Percentiles rank a stretch among this genome's conserved stretches.
Evolutionary conservation across 1,284 basidiomycete species (phyloP).

Genomic region (Tilletia walkeri): DNA sequence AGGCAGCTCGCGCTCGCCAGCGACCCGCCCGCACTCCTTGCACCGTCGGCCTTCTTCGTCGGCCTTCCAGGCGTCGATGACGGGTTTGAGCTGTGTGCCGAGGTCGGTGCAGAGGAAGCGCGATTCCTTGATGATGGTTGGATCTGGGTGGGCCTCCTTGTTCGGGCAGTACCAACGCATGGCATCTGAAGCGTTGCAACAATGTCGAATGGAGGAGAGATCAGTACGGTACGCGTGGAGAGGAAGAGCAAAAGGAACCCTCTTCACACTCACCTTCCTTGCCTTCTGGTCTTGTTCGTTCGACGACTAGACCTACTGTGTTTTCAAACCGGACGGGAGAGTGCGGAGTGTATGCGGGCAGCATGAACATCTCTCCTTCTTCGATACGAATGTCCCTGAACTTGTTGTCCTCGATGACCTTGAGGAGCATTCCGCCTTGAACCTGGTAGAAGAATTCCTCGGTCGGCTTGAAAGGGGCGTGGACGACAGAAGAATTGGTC

Average conservation of each 20-base stretch:
- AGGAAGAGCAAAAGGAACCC: neutral
- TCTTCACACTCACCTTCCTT: constrained; percentile 19
- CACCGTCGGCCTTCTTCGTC: constrained; percentile 24
- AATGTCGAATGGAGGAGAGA: neutral
- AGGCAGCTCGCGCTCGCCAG: constrained; percentile 30
- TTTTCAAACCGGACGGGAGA: constrained; percentile 86
- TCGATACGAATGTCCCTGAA: constrained; percentile 84
- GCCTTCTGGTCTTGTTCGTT: constrained; percentile 73
- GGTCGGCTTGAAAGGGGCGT: constrained; percentile 29
- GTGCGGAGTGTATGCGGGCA: constrained; percentile 91
- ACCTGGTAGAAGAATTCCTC: constrained; percentile 55
- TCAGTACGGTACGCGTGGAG: neutral
- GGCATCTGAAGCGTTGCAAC: constrained; percentile 66
- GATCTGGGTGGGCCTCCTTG: constrained; percentile 64
- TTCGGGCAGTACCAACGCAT: constrained; percentile 91
- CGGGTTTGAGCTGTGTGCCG: constrained; percentile 87
- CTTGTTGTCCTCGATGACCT: constrained; percentile 76
- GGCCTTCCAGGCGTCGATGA: constrained; percentile 62
- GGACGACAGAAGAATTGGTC: neutral
- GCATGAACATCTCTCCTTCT: constrained; percentile 93
- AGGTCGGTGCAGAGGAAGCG: constrained; percentile 85
- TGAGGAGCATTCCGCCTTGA: constrained; percentile 71
- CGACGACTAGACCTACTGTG: constrained; percentile 91
- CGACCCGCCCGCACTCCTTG: constrained; percentile 27
- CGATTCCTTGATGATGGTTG: constrained; percentile 81